Conservation (phyloP, 2,329 filamentous ascomycete species). For the Ascocoryne sarcoides region DNA sequence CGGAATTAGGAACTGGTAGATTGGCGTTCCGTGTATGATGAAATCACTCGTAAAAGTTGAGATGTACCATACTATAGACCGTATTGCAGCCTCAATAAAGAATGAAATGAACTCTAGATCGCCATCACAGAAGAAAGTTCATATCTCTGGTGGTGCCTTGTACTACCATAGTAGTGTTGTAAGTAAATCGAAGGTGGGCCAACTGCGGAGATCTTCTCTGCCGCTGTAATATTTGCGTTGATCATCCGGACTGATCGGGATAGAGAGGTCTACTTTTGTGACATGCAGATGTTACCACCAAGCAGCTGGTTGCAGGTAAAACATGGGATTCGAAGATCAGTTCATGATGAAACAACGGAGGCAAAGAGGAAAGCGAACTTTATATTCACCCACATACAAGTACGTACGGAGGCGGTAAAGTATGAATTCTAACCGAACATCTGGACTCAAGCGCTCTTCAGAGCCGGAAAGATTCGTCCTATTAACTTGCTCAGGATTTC, state of each 20-base stretch:
- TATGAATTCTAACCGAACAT: no score
- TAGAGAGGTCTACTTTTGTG: not conserved
- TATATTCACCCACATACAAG: no score
- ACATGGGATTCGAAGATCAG: no score
- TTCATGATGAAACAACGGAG: no score
- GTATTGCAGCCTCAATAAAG: constrained; percentile 26
- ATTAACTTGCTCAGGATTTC: no score
- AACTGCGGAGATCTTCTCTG: not conserved
- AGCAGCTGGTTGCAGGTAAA: no score
- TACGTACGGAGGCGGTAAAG: no score
- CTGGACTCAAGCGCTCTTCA: no score
- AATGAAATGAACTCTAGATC: constrained; percentile 18
- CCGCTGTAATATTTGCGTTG: constrained; percentile 2
- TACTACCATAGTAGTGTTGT: not conserved
- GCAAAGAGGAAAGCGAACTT: no score
- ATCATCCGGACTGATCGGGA: not conserved
- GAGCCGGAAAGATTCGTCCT: no score
- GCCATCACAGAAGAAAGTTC: not conserved
- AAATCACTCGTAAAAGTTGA: constrained; percentile 17
- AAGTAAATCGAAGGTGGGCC: no score
- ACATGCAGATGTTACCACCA: not conserved
- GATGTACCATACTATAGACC: constrained; percentile 31
- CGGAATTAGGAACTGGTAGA: constrained; percentile 41
- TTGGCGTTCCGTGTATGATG: constrained; percentile 25
- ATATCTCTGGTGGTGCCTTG: constrained; percentile 1